These are phyloP conservation scores for grape (Vitis vinifera) DNA, from an alignment of 164 flowering plant species.

Conservation along the genomic window ASM3070453v1 NC_081823.1:7337501-7338000, in stretches of 20 bases:
- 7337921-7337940: slow-evolving; percentile 31
- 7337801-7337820: slow-evolving; percentile 35
- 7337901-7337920: slow-evolving; percentile 35
- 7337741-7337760: background rate
- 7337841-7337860: slow-evolving; percentile 44
- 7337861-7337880: slow-evolving; percentile 36
- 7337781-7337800: slow-evolving; percentile 41
- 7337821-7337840: slow-evolving; percentile 56
- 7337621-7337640: no score
- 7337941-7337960: slow-evolving; percentile 45
- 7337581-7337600: no score
- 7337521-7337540: no score
- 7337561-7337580: no score
- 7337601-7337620: no score
- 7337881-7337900: slow-evolving; percentile 39
- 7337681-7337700: no score
- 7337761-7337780: no score
- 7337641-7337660: no score
- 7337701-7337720: no score
- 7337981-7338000: slow-evolving; percentile 37
- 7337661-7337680: no score
- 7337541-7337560: no score
- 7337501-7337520: no score
- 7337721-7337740: background rate
- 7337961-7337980: slow-evolving; percentile 38